Base-by-base conservation (phyloP, 2,329 filamentous ascomycete genomes). In the Diplodia sapinea region DNA sequence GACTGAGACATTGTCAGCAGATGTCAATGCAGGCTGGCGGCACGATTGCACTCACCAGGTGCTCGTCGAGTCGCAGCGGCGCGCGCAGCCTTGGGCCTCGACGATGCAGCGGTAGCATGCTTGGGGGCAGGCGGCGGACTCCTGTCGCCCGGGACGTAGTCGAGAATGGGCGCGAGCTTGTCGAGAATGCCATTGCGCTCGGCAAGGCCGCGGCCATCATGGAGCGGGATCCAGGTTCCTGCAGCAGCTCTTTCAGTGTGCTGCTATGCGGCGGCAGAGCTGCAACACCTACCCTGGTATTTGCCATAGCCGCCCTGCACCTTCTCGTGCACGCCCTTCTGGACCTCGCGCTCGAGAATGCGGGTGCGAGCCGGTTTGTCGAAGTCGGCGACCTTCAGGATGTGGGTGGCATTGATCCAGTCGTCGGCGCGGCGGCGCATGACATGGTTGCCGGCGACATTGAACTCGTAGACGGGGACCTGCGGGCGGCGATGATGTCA, bases 321-420 rank as follows among this genome's bases (percentile, higher is more conserved):
- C 82, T 99, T 99, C 82, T 98, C 95, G 77, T 99, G 95, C 5
- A 91, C 86, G 52, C 96, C 94, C 79, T 97, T 97, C 76, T 99
- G 95, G 8, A 99, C 94, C 76, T 99, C 95, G 71, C 95, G 88
- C 81, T 99, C 95, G 5, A 99, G 86, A 68, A 99, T 98, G 70
- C 95, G 88, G 50, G 95, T 99, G 77, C 95, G 87, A 13, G 94
- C 93, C 2, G 95, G 95, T 80, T 99, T 99, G 80, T 99, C 95
- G 76, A 97, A 97, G 67, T 94, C 94, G 70, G 95, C 95, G 50
- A 96, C 93, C 77, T 99, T 99, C 59, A 99, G 83, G 69, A 99
- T 98, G 77, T 99, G 95, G 65, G 95, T 99, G n/a, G 95, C 95
- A 84, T 99, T 99, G 82, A 99, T 95, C 93, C 94, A 99, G 80